Evolutionary conservation across 1,139 yeast species (phyloP).

Genomic region (Debaryomyces sp.): DNA sequence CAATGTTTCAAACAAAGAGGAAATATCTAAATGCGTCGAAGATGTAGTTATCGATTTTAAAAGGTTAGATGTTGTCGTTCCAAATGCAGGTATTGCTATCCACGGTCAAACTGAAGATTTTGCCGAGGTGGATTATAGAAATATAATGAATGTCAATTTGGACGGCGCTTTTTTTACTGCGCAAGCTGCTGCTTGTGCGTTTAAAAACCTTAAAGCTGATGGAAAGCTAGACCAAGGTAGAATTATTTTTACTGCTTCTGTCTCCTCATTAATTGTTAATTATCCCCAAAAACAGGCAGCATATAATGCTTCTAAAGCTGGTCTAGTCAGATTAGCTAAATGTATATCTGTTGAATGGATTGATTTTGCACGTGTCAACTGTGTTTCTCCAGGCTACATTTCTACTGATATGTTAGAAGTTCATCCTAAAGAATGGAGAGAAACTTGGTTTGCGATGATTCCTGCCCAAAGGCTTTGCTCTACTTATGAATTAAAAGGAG

Average conservation of each 20-base stretch:
- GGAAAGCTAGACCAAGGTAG: slow-evolving; percentile 39
- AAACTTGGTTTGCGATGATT: slow-evolving; percentile 20
- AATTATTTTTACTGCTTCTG: slow-evolving; percentile 56
- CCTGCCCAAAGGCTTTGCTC: slow-evolving; percentile 24
- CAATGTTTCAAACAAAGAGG: slow-evolving; percentile 29
- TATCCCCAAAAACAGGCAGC: slow-evolving; percentile 51
- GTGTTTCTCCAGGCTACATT: slow-evolving; percentile 18
- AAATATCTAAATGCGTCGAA: no score
- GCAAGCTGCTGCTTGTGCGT: slow-evolving; percentile 30
- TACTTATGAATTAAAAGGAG: slow-evolving; percentile 23
- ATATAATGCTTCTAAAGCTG: slow-evolving; percentile 54
- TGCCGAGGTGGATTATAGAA: slow-evolving; percentile 18
- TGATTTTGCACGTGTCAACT: slow-evolving; percentile 16
- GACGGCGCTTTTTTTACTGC: slow-evolving; percentile 30
- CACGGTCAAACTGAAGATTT: slow-evolving; percentile 20
- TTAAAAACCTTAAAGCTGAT: slow-evolving; percentile 23
- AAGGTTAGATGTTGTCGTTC: slow-evolving; percentile 27
- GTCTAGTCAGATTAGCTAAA: slow-evolving; percentile 44
- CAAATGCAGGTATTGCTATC: slow-evolving; percentile 31
- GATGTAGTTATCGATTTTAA: no score
- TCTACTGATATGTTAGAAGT: slow-evolving; percentile 31
- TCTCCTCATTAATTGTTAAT: slow-evolving; percentile 52
- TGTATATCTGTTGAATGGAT: slow-evolving; percentile 44
- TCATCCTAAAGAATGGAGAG: slow-evolving; percentile 21
- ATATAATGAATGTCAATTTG: slow-evolving; percentile 19